Percentiles rank a stretch among this genome's conserved stretches.
These are phyloP conservation scores for Mollisia scopiformis DNA, from an alignment of 2,329 filamentous ascomycete species.

Conservation along the genomic window DNA sequence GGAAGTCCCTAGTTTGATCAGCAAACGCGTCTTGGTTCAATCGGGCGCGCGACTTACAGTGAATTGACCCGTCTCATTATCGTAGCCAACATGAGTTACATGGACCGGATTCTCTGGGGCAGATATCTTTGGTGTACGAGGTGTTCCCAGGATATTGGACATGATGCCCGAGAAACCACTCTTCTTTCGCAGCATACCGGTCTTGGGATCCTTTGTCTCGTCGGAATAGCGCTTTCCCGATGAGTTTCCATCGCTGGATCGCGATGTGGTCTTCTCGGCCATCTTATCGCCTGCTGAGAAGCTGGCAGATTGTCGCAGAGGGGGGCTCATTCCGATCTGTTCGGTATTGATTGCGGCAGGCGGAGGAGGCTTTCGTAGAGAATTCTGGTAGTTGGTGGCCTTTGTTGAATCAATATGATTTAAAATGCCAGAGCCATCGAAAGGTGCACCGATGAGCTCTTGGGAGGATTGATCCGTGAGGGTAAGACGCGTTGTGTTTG, in stretches of 20 bases:
- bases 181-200: constrained; percentile 74
- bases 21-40: constrained; percentile 31
- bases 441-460: constrained; percentile 66
- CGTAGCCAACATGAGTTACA: constrained; percentile 96
- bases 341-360: constrained; percentile 52
- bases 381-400: constrained; percentile 37
- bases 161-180: constrained; percentile 87
- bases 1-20: constrained; percentile 72
- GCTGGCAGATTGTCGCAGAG: constrained; percentile 67
- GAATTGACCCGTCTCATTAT: constrained; percentile 94
- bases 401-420: constrained; percentile 57
- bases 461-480: constrained; percentile 52
- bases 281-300: constrained; percentile 58
- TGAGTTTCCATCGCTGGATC: constrained; percentile 42
- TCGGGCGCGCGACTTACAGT: constrained; percentile 59
- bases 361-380: constrained; percentile 45
- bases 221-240: constrained; percentile 78
- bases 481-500: constrained; percentile 35
- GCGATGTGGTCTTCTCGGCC: constrained; percentile 49
- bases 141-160: constrained; percentile 71
- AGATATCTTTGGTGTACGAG: constrained; percentile 89
- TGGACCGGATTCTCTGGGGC: constrained; percentile 97
- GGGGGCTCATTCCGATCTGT: constrained; percentile 55
- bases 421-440: constrained; percentile 65
- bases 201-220: constrained; percentile 67